Evolutionary conservation across 148 eudicot genomes (phyloP), one percentile per base, ranked within the genome.

Genomic region (Amaranthus palmeri): DNA sequence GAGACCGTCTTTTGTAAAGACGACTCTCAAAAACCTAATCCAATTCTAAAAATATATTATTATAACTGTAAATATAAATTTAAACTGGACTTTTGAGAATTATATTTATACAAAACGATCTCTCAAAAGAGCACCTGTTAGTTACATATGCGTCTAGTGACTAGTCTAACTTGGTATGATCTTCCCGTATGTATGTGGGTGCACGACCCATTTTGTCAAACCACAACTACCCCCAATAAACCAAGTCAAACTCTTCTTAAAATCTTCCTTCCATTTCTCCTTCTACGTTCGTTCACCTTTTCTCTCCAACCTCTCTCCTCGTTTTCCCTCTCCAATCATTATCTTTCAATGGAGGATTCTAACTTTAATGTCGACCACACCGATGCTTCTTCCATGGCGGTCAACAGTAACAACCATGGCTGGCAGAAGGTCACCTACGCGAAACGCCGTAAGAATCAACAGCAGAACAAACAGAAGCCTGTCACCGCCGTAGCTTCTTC

Each of bases 371-470:
- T 73, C 60, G 73, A 74, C 13, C 10, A 63, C 51, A 82, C 77
- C 46, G 84, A 80, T 0, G 53, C 66, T 69, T 49, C 78, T 47
- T 45, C 69, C 68, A 18, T 12, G 46, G 15, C 36, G 69, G 62
- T 8, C 54, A 41, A 40, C 70, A 61, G 17, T 68, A 77, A 59
- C 51, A 71, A 74, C 57, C 81, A 86, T 55, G 89, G 87, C 3
- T 86, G 90, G 90, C 85, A 86, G 56, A 86, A 84, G 72, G 90
- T 86, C 17, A 82, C 82, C 45, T 86, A 86, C 75, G 63, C 77
- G 7, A 86, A 86, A 69, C 77, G 80, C 48, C 72, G 83, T 3
- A 80, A 79, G 14, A 86, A 82, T 46, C 76, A 68, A 65, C 86
- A 81, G 51, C 78, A 73, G 59, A 81, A 72, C 59, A 61, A 85